A percentile compares a stretch with the other conserved stretches of the same genome.
phyloP scores from a whole-genome alignment of 2,329 filamentous ascomycete genomes.

The Botrytis squamosa region DNA sequence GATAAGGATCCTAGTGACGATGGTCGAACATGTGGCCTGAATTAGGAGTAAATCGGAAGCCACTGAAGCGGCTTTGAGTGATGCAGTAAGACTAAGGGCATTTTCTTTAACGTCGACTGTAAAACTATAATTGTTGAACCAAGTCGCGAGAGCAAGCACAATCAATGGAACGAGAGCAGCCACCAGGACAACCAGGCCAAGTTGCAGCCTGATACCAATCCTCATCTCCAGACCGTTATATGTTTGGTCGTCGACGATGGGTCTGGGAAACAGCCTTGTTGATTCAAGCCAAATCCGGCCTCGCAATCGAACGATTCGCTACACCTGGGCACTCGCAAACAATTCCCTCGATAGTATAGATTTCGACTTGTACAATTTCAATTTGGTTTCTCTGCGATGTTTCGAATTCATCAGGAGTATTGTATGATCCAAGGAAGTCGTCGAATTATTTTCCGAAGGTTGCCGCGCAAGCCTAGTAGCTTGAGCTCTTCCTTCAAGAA shows the following conservation, averaged over 20 bases:
- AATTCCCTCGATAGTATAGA: background rate
- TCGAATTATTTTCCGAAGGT: background rate
- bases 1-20: slow-evolving; percentile 64
- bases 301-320: background rate
- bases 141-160: slow-evolving; percentile 75
- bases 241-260: background rate
- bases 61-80: slow-evolving; percentile 81
- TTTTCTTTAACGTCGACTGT: slow-evolving; percentile 57
- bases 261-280: slow-evolving; percentile 7
- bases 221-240: slow-evolving; percentile 56
- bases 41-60: slow-evolving; percentile 76
- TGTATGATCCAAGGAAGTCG: background rate
- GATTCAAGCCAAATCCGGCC: slow-evolving; percentile 10
- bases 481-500: background rate
- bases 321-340: background rate
- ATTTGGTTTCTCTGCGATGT: background rate
- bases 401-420: background rate
- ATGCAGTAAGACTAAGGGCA: slow-evolving; percentile 74
- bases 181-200: slow-evolving; percentile 74
- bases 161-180: slow-evolving; percentile 72
- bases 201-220: slow-evolving; percentile 83
- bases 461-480: slow-evolving; percentile 3
- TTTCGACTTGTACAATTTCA: background rate
- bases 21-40: slow-evolving; percentile 69
- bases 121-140: slow-evolving; percentile 60